Evolutionary conservation across 1,139 yeast species (phyloP).

Genomic region (Protomyces pachydermus): DNA sequence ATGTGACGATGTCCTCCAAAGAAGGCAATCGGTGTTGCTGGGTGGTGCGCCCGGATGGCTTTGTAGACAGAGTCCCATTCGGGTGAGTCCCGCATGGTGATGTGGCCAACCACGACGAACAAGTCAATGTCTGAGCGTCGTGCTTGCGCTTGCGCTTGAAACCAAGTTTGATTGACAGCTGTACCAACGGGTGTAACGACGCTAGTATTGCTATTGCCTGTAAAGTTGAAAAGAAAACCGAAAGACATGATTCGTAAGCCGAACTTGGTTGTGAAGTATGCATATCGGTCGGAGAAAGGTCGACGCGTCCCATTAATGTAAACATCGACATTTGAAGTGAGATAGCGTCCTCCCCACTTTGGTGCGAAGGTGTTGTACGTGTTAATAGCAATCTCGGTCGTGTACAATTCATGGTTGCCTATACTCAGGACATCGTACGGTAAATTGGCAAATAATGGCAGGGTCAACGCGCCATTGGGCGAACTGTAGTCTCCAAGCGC

Average conservation of each 20-base stretch:
- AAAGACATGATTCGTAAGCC: constrained; percentile 57
- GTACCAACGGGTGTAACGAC: constrained; percentile 60
- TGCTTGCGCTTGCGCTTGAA: constrained; percentile 50
- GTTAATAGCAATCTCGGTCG: constrained; percentile 57
- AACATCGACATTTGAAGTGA: constrained; percentile 78
- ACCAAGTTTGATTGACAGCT: constrained; percentile 60
- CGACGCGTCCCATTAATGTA: constrained; percentile 49
- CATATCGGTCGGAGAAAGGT: constrained; percentile 63
- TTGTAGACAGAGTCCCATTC: constrained; percentile 52
- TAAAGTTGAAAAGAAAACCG: constrained; percentile 76
- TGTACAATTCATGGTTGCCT: constrained; percentile 89
- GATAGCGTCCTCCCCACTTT: constrained; percentile 60
- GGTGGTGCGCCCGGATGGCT: constrained; percentile 54
- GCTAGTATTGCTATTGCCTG: constrained; percentile 54
- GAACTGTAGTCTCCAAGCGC: constrained; percentile 44
- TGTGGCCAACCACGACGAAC: constrained; percentile 75
- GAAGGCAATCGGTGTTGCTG: constrained; percentile 65
- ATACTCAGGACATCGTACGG: constrained; percentile 69
- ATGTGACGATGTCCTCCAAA: constrained; percentile 96
- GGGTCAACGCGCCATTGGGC: constrained; percentile 28
- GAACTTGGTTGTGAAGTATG: constrained; percentile 59
- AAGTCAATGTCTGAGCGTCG: constrained; percentile 43
- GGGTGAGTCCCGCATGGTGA: constrained; percentile 63
- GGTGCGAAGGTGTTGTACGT: constrained; percentile 61
- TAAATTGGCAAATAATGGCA: constrained; percentile 44